A percentile compares a stretch with the other conserved stretches of the same genome.
These are phyloP conservation scores for Phialophora expanda DNA, from an alignment of 2,329 filamentous ascomycete genomes.

Conservation along the genomic window DNA sequence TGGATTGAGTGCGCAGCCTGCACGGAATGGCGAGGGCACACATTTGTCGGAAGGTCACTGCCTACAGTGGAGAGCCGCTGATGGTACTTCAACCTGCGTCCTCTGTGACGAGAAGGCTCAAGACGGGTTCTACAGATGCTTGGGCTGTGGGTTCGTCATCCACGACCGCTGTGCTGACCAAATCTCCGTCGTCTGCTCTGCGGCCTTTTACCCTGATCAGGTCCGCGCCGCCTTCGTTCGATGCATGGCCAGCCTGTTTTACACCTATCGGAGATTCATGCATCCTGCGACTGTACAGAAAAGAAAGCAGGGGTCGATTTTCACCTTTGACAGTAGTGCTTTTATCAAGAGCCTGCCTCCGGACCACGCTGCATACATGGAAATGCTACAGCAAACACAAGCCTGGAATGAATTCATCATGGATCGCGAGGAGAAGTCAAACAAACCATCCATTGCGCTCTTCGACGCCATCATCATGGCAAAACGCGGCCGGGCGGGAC, in stretches of 20 bases:
- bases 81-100: conserved; percentile 52
- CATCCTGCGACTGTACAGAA: conserved; percentile 65
- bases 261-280: conserved; percentile 70
- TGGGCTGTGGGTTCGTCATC: conserved; percentile 56
- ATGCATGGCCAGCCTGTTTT: conserved; percentile 71
- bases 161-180: conserved; percentile 65
- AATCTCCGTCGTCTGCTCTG: conserved; percentile 69
- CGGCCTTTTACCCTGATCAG: conserved; percentile 69
- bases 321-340: conserved; percentile 70
- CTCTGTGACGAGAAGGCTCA: conserved; percentile 64
- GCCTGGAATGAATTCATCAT: conserved; percentile 69
- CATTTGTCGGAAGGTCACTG: conserved; percentile 57
- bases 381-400: conserved; percentile 68
- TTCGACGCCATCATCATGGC: conserved; percentile 70
- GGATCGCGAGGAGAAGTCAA: conserved; percentile 62
- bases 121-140: conserved; percentile 59
- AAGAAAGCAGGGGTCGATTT: conserved; percentile 56
- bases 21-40: conserved; percentile 50
- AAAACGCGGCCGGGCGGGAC: conserved; percentile 66
- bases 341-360: conserved; percentile 68
- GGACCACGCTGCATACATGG: conserved; percentile 69
- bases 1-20: conserved; percentile 45
- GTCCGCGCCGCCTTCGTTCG: conserved; percentile 70
- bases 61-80: conserved; percentile 51
- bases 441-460: conserved; percentile 57